Base-by-base conservation (phyloP, 1,284 basidiomycete genomes). In the Marasmius sp. region DNA sequence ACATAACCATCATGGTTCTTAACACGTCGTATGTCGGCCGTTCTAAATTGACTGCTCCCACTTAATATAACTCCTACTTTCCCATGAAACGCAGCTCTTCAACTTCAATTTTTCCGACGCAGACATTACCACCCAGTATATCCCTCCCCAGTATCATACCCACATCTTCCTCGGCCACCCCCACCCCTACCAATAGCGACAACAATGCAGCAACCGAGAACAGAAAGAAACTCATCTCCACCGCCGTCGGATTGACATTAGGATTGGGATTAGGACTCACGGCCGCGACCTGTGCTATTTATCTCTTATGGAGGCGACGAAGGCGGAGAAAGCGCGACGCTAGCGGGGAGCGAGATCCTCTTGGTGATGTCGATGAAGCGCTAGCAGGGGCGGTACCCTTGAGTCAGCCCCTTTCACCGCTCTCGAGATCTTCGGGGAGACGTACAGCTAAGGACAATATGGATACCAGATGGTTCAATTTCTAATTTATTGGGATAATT, bases 191-290 rank as follows among this genome's bases (percentile, higher is more conserved):
- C 41, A 61, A n/a, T 16, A 59, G 14, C 45, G 65, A 18, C 61
- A 69, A n/a, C 63, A 61, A 10, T 60, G 16, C 45, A 6, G 66
- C 5, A 68, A 61, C 14, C 69, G 52, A 54, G 16, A 5, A 6
- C 11, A 36, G 62, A 18, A 67, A 64, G 2, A 66, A 72, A 56
- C 52, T 63, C 6, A 70, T 77, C 20, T 72, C 72, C 7, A 68
- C 75, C 63, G 77, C 76, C 5, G 73, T 79, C 2, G 76, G 77
- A 12, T 67, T 80, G 3, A 77, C 76, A 20, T 60, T 81, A 8
- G 79, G 80, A 33, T 68, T 80, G 8, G 74, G 75, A 18, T 60
- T 80, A 10, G 78, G 79, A 8, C 70, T 81, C n/a, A 74, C 77
- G 3, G 64, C 66, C 34, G 39, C 75, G 34, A 64, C 69, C 10